A percentile compares a stretch with the other conserved stretches of the same genome.
Conservation (phyloP, 2,329 filamentous ascomycete genomes). For the Remersonia thermophila region DNA sequence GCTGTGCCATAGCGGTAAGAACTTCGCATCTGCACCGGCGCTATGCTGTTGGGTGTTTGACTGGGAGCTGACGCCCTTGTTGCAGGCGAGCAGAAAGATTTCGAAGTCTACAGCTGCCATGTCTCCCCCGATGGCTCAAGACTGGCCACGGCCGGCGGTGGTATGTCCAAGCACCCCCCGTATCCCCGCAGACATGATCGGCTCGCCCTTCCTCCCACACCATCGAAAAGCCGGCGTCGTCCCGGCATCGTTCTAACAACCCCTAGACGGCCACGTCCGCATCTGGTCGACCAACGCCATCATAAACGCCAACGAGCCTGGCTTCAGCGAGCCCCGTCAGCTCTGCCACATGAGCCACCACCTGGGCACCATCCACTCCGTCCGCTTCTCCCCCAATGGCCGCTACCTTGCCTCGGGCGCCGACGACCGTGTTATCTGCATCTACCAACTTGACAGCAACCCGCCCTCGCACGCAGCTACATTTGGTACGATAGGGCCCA, state of each 20-base stretch:
- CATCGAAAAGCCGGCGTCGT: too few species aligned
- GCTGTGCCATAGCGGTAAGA: constrained; percentile 79
- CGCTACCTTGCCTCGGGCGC: constrained; percentile 93
- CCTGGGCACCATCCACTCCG: constrained; percentile 91
- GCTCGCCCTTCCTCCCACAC: too few species aligned
- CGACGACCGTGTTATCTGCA: constrained; percentile 97
- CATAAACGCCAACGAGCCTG: constrained; percentile 61
- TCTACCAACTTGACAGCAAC: constrained; percentile 80
- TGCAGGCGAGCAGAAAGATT: constrained; percentile 87
- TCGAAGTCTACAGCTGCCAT: constrained; percentile 97
- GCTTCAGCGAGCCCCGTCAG: constrained; percentile 72
- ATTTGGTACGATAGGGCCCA: constrained; percentile 47
- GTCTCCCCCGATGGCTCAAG: constrained; percentile 88
- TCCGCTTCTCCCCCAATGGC: constrained; percentile 90
- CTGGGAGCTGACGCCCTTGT: not conserved
- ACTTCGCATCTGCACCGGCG: not conserved
- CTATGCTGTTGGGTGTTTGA: not conserved
- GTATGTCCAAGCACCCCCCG: constrained; percentile 37
- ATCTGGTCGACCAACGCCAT: constrained; percentile 97
- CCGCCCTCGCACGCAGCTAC: constrained; percentile 63
- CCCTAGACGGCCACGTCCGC: constrained; percentile 86
- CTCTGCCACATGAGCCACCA: constrained; percentile 98
- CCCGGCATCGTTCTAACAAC: too few species aligned
- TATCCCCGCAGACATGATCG: not conserved
- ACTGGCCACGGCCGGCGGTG: constrained; percentile 86